phyloP scores from a whole-genome alignment of 1,284 basidiomycete species.

The Apiotrichum brassicae region DNA sequence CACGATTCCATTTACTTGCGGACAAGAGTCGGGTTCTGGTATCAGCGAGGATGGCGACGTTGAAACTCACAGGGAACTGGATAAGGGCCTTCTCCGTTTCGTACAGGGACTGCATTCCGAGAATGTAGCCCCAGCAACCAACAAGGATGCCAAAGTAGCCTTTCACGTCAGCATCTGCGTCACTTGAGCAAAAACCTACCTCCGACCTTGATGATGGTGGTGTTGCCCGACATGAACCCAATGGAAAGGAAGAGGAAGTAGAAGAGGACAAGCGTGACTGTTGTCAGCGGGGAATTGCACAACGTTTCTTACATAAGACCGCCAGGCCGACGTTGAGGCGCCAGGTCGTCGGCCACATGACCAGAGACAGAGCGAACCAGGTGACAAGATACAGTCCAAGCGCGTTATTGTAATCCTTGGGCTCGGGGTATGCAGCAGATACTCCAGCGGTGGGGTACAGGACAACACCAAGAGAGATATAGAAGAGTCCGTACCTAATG shows the following conservation, averaged over 20 bases:
- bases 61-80: slow-evolving; percentile 14
- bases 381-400: slow-evolving; percentile 11
- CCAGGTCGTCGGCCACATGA: slow-evolving; percentile 7
- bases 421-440: slow-evolving; percentile 1
- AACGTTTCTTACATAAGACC: slow-evolving; percentile 6
- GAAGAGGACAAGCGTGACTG: slow-evolving; percentile 11
- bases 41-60: too few relatives aligned
- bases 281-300: not conserved
- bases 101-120: slow-evolving; percentile 14
- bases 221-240: slow-evolving; percentile 6
- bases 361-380: slow-evolving; percentile 11
- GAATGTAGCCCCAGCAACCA: slow-evolving; percentile 12
- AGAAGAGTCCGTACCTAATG: slow-evolving; percentile 15
- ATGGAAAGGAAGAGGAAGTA: slow-evolving; percentile 18
- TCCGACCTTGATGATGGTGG: slow-evolving; percentile 6
- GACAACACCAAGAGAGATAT: slow-evolving; percentile 9
- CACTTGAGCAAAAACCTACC: too few relatives aligned
- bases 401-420: slow-evolving; percentile 10
- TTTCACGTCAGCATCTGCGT: too few relatives aligned
- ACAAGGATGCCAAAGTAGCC: slow-evolving; percentile 16
- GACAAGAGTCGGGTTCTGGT: not conserved
- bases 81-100: slow-evolving; percentile 9
- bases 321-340: slow-evolving; percentile 14
- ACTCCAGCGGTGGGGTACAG: slow-evolving; percentile 11
- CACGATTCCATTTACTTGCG: not conserved